Percentiles rank a stretch among this genome's conserved stretches.
These are phyloP conservation scores for Wallacemonas sp. DNA, from an alignment of 208 protist species.

Conservation along the genomic window DNA sequence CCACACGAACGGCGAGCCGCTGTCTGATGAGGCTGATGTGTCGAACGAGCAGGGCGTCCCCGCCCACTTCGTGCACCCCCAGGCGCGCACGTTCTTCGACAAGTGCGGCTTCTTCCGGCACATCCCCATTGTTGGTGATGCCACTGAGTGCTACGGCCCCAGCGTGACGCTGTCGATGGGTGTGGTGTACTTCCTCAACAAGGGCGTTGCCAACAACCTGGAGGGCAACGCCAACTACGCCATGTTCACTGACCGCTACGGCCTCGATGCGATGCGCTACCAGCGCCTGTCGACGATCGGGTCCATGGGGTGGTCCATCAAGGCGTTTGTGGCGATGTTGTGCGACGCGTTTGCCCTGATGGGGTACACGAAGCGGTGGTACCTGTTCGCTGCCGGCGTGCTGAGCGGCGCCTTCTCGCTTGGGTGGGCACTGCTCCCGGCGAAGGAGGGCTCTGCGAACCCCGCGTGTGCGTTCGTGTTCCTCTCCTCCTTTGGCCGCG, in stretches of 20 bases:
- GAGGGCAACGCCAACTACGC: not conserved
- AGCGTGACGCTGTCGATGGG: conserved; percentile 17
- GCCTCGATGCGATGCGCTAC: no score
- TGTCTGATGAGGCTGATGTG: not conserved
- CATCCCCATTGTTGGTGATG: conserved; percentile 18
- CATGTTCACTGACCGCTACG: conserved; percentile 16
- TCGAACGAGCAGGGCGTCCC: not conserved
- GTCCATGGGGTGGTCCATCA: conserved; percentile 29
- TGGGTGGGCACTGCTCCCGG: conserved; percentile 13
- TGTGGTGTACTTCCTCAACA: conserved; percentile 27
- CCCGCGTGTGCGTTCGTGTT: conserved; percentile 10
- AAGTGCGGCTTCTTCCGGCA: conserved; percentile 1
- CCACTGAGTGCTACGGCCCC: conserved; percentile 16
- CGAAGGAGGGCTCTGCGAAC: conserved; percentile 4
- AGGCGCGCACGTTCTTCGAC: conserved; percentile 8
- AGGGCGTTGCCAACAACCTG: conserved; percentile 22
- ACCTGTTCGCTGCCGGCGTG: conserved; percentile 18
- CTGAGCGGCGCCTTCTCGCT: conserved; percentile 15
- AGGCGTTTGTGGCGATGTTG: conserved; percentile 21
- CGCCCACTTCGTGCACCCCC: conserved; percentile 11
- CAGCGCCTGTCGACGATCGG: conserved; percentile 6
- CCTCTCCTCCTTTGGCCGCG: conserved; percentile 16
- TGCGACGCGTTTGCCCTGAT: conserved; percentile 27
- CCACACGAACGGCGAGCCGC: not conserved
- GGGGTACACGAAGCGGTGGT: conserved; percentile 37